Conservation (phyloP, 2,329 filamentous ascomycete genomes). For the Pseudogymnoascus sp. region DNA sequence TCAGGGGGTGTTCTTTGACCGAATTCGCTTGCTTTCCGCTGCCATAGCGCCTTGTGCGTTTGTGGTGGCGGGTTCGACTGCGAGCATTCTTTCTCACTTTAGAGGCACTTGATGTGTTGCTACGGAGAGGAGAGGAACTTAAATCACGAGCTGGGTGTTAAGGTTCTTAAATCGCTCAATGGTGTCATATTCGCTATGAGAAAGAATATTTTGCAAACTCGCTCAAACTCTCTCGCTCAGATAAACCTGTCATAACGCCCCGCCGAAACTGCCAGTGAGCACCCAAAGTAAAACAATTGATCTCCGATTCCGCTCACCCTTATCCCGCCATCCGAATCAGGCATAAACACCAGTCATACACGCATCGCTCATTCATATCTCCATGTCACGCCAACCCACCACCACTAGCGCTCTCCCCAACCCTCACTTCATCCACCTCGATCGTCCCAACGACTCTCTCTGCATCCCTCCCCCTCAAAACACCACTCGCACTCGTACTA, state of each 20-base stretch:
- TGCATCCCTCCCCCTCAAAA: slow-evolving; percentile 30
- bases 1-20: slow-evolving; percentile 5
- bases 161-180: not conserved
- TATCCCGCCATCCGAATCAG: not conserved
- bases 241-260: slow-evolving; percentile 1
- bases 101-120: not conserved
- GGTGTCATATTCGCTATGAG: slow-evolving; percentile 2
- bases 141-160: not conserved
- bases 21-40: slow-evolving; percentile 8
- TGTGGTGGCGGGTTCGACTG: not conserved
- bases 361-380: not conserved
- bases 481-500: slow-evolving; percentile 44
- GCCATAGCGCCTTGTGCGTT: slow-evolving; percentile 2
- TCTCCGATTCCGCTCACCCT: not conserved
- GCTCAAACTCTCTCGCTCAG: not conserved
- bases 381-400: slow-evolving; percentile 27
- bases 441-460: slow-evolving; percentile 19
- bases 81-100: slow-evolving; percentile 10
- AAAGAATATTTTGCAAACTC: not conserved
- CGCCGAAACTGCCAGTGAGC: not conserved
- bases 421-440: slow-evolving; percentile 49
- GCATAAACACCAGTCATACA: not conserved
- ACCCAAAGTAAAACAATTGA: not conserved
- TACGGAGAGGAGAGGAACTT: slow-evolving; percentile 9
- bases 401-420: slow-evolving; percentile 57